Conservation (phyloP, 768 basidiomycete species). For the Mycena haematopus region DNA sequence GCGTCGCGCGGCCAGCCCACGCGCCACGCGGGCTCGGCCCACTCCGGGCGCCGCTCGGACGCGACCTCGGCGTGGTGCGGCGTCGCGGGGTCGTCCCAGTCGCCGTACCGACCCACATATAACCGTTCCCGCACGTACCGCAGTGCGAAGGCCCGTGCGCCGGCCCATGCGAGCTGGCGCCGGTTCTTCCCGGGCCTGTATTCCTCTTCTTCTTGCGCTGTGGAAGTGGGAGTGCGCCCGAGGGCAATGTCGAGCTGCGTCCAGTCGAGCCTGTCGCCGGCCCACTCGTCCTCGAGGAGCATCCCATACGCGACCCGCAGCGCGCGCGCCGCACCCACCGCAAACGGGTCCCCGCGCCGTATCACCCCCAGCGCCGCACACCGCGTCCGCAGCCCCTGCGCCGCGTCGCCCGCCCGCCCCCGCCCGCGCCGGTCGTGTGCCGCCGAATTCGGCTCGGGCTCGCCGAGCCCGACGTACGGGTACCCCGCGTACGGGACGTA, state of each 20-base stretch:
- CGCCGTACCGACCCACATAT: slow-evolving; percentile 10
- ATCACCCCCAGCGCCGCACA: not conserved
- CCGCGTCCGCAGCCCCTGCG: not conserved
- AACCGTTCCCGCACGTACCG: not conserved
- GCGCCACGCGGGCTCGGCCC: slow-evolving; percentile 4
- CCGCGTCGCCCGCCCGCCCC: too few relatives aligned
- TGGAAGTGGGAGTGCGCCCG: too few relatives aligned
- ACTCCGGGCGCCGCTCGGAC: not conserved
- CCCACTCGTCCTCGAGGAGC: slow-evolving; percentile 13
- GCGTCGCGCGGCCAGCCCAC: slow-evolving; percentile 24
- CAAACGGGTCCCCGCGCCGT: slow-evolving; percentile 6
- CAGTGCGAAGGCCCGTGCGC: slow-evolving; percentile 19
- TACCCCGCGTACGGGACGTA: not conserved
- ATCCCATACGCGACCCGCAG: slow-evolving; percentile 16
- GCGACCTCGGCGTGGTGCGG: too few relatives aligned
- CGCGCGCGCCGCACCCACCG: slow-evolving; percentile 3
- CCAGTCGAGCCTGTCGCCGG: not conserved
- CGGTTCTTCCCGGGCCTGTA: slow-evolving; percentile 26
- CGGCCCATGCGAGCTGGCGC: slow-evolving; percentile 24
- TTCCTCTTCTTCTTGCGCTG: too few relatives aligned
- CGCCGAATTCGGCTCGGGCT: too few relatives aligned
- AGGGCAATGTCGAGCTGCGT: not conserved
- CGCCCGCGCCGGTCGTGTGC: not conserved
- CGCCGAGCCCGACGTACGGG: not conserved
- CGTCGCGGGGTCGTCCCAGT: not conserved